These are phyloP conservation scores for Agaricus subrufescens DNA, from an alignment of 768 basidiomycete genomes.

Conservation along the genomic window DNA sequence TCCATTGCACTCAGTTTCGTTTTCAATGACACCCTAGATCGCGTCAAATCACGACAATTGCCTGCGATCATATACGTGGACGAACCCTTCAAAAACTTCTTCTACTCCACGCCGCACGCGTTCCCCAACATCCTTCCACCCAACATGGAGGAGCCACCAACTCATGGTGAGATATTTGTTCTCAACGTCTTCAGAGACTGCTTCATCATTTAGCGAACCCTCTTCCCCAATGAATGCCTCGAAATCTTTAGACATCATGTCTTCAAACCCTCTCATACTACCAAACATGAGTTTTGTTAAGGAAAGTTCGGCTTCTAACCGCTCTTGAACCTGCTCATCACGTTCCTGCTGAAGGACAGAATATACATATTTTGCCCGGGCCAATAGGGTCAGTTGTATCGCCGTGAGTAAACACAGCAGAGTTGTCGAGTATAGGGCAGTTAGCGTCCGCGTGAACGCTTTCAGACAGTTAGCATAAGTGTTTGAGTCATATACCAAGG, in stretches of 20 bases:
- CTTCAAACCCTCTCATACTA: constrained; percentile 19
- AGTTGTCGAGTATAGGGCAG: constrained; percentile 80
- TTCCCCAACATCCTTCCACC: constrained; percentile 18
- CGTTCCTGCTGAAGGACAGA: constrained; percentile 58
- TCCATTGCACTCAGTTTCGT: constrained; percentile 66
- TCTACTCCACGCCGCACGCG: constrained; percentile 16
- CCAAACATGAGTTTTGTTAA: constrained; percentile 31
- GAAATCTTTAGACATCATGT: constrained; percentile 17
- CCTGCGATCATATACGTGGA: constrained; percentile 1
- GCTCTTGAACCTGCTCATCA: constrained; percentile 50
- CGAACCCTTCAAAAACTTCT: constrained; percentile 78
- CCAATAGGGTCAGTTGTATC: constrained; percentile 82
- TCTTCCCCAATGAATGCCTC: constrained; percentile 17
- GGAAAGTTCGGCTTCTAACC: constrained; percentile 36
- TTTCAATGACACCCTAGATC: constrained; percentile 75
- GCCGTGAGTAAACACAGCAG: constrained; percentile 84
- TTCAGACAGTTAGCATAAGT: background rate
- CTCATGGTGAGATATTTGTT: constrained; percentile 19
- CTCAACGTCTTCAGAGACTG: constrained; percentile 65
- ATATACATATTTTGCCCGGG: constrained; percentile 73
- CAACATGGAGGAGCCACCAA: constrained; percentile 18
- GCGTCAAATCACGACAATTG: background rate
- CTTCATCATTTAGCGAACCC: constrained; percentile 2
- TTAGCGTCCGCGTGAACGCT: constrained; percentile 88
- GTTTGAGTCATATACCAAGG: background rate